Evolutionary conservation across 768 basidiomycete species (phyloP).

Genomic region (Boletus speciosus): DNA sequence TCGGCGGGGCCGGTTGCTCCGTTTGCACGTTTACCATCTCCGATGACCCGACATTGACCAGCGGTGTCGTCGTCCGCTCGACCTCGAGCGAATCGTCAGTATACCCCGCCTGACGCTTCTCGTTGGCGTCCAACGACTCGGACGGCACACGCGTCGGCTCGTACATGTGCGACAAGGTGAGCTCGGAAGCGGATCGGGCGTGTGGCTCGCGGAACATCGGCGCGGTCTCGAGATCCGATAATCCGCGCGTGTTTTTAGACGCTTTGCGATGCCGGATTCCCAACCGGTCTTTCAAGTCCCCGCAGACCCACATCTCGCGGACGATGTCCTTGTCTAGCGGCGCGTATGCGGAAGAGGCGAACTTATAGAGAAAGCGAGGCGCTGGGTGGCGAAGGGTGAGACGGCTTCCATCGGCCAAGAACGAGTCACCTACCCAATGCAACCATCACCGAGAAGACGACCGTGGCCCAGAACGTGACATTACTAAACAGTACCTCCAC

Average conservation of each 20-base stretch:
- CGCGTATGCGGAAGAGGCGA: constrained; percentile 60
- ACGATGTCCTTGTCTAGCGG: constrained; percentile 89
- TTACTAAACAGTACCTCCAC: constrained; percentile 71
- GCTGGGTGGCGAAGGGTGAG: constrained; percentile 40
- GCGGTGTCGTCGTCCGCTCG: background rate
- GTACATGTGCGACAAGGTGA: constrained; percentile 42
- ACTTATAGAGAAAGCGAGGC: constrained; percentile 81
- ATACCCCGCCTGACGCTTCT: constrained; percentile 8
- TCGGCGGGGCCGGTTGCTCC: constrained; percentile 38
- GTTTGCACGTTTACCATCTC: constrained; percentile 4
- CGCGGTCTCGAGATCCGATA: constrained; percentile 51
- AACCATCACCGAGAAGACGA: constrained; percentile 63
- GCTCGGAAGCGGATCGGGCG: constrained; percentile 61
- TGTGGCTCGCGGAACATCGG: constrained; percentile 73
- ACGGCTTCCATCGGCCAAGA: constrained; percentile 3
- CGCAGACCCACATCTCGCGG: constrained; percentile 86
- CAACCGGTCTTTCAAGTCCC: constrained; percentile 77
- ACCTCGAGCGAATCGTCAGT: constrained; percentile 1
- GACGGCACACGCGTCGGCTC: constrained; percentile 43
- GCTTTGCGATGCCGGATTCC: constrained; percentile 65
- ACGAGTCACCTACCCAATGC: constrained; percentile 57
- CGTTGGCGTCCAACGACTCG: constrained; percentile 7
- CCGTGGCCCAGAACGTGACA: constrained; percentile 79
- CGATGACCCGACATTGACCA: constrained; percentile 13
- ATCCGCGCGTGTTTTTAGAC: constrained; percentile 37